Conservation (phyloP, 1,284 basidiomycete genomes). For the Trametes hirsuta region DNA sequence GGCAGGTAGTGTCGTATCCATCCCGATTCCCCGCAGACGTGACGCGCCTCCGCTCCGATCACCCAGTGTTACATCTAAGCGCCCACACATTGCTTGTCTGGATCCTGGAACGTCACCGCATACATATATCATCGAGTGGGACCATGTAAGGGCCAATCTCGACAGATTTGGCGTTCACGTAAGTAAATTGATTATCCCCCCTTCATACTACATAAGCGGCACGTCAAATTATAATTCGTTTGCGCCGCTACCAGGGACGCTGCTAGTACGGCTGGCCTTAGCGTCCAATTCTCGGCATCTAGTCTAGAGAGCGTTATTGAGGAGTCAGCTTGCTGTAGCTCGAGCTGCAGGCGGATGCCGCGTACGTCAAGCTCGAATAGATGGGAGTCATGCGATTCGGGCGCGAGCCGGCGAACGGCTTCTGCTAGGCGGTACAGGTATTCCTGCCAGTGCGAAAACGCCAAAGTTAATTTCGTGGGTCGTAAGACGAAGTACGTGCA, state of each 20-base stretch:
- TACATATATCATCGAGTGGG: no score
- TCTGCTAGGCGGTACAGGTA: slow-evolving; percentile 77
- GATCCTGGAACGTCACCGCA: no score
- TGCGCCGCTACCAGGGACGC: not conserved
- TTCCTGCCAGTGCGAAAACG: slow-evolving; percentile 44
- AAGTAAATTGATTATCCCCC: no score
- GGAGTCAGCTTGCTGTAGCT: not conserved
- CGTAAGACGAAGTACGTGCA: not conserved
- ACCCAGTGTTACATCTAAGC: no score
- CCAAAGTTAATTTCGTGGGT: slow-evolving; percentile 30
- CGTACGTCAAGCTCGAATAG: slow-evolving; percentile 74
- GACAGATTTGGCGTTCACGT: no score
- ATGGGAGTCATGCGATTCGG: slow-evolving; percentile 77
- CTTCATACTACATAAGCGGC: no score
- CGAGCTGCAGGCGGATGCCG: slow-evolving; percentile 6
- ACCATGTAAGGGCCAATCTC: no score
- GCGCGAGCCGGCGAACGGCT: slow-evolving; percentile 70
- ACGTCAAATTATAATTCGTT: not conserved
- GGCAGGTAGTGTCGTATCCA: no score
- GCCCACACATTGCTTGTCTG: no score
- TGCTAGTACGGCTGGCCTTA: not conserved
- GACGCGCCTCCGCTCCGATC: no score
- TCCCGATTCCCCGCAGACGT: no score
- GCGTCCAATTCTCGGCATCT: slow-evolving; percentile 36
- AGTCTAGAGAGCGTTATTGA: slow-evolving; percentile 25